phyloP scores from a whole-genome alignment of 768 basidiomycete species.

The Collybia sp. region DNA sequence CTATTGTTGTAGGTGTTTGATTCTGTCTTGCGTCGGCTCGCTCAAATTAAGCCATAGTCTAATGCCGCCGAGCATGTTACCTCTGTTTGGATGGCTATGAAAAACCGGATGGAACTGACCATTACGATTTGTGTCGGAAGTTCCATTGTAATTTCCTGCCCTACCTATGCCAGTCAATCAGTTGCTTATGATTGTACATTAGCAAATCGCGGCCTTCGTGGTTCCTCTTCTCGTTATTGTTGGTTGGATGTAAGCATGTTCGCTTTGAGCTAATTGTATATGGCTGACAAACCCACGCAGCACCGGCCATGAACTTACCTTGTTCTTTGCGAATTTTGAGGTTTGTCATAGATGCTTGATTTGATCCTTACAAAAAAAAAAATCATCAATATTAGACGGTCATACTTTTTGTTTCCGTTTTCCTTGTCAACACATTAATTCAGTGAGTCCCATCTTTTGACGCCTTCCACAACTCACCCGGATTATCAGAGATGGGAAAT shows the following conservation, averaged over 20 bases:
- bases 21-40: background rate
- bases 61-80: constrained; percentile 87
- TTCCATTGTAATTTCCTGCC: constrained; percentile 51
- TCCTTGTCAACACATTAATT: constrained; percentile 83
- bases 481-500: constrained; percentile 62
- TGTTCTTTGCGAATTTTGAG: constrained; percentile 88
- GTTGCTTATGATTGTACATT: background rate
- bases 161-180: too few relatives aligned
- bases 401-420: constrained; percentile 78
- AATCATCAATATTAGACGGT: constrained; percentile 50
- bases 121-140: constrained; percentile 80
- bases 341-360: constrained; percentile 24
- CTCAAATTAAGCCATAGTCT: constrained; percentile 32
- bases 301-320: constrained; percentile 64
- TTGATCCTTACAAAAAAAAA: background rate
- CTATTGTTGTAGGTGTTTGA: constrained; percentile 64
- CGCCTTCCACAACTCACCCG: constrained; percentile 1
- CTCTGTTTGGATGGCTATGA: constrained; percentile 86
- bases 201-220: constrained; percentile 88
- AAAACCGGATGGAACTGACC: constrained; percentile 57
- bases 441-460: constrained; percentile 37
- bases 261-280: constrained; percentile 9
- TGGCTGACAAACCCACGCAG: constrained; percentile 25
- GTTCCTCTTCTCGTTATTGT: constrained; percentile 85
- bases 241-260: constrained; percentile 70